A percentile compares a stretch with the other conserved stretches of the same genome.
phyloP scores from a whole-genome alignment of 2,329 filamentous ascomycete species.

The Juglanconis sp. region DNA sequence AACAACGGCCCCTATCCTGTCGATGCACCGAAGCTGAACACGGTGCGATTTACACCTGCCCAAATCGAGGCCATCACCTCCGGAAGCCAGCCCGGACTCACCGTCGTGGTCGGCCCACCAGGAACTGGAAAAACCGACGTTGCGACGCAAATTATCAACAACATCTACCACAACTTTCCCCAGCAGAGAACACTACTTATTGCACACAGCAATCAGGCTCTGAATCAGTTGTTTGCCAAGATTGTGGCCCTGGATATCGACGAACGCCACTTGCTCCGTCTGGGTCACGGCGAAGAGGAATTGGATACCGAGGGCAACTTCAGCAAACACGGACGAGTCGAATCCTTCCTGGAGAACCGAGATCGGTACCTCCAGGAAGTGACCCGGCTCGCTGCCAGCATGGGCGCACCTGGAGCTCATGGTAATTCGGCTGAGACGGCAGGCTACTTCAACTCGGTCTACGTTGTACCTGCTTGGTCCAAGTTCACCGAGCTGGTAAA shows the following conservation, averaged over 20 bases:
- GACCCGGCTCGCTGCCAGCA: constrained; percentile 76
- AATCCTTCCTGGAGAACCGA: constrained; percentile 90
- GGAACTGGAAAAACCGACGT: constrained; percentile 99
- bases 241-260: constrained; percentile 96
- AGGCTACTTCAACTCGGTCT: constrained; percentile 92
- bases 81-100: constrained; percentile 89
- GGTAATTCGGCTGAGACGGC: constrained; percentile 95
- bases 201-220: constrained; percentile 94
- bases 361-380: constrained; percentile 78
- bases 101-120: constrained; percentile 89
- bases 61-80: constrained; percentile 93
- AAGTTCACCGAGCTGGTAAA: constrained; percentile 71
- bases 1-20: constrained; percentile 88
- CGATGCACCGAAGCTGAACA: constrained; percentile 78
- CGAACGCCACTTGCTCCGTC: constrained; percentile 82
- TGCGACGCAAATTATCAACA: constrained; percentile 96
- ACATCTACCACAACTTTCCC: constrained; percentile 97
- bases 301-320: constrained; percentile 82
- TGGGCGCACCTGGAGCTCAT: constrained; percentile 88
- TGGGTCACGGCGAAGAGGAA: constrained; percentile 95
- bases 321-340: constrained; percentile 90
- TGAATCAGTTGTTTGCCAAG: constrained; percentile 97
- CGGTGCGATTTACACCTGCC: constrained; percentile 82
- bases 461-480: constrained; percentile 83
- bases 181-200: constrained; percentile 86